Percentiles rank a stretch among this genome's conserved stretches.
Conservation (phyloP, 2,329 filamentous ascomycete species). For the Paraconiothyrium sp. region DNA sequence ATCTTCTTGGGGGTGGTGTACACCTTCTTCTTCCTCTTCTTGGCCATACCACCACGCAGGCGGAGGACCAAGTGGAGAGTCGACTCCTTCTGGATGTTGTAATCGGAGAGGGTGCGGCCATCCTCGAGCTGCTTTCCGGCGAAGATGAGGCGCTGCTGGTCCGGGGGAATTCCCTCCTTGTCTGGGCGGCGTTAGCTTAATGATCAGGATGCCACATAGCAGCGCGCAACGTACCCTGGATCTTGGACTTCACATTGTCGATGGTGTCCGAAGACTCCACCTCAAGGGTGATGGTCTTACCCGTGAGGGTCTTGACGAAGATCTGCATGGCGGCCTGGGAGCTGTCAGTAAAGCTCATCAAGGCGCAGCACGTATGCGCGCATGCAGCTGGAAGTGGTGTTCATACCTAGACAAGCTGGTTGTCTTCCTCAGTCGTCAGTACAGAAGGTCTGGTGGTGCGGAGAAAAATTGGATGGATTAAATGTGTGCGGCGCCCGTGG, state of each 20-base stretch:
- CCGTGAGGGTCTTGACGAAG: constrained; percentile 80
- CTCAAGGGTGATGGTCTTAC: constrained; percentile 99
- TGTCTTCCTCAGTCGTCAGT: constrained; percentile 69
- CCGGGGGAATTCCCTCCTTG: constrained; percentile 99
- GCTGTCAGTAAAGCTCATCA: constrained; percentile 26
- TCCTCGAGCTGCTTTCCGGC: constrained; percentile 99
- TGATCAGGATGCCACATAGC: not conserved
- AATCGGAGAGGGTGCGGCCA: constrained; percentile 97
- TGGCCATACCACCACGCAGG: constrained; percentile 87
- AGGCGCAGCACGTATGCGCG: not conserved
- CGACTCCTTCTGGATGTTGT: constrained; percentile 99
- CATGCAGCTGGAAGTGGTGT: constrained; percentile 10
- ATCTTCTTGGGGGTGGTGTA: constrained; percentile 99
- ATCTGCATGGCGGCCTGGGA: constrained; percentile 56
- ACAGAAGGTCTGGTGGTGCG: constrained; percentile 42
- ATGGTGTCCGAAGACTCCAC: constrained; percentile 99
- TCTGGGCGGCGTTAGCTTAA: constrained; percentile 67
- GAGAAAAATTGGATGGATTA: constrained; percentile 17
- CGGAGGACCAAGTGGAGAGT: constrained; percentile 98
- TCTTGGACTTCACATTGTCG: constrained; percentile 99
- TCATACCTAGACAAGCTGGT: constrained; percentile 64
- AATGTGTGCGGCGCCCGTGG: constrained; percentile 34
- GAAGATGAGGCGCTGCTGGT: constrained; percentile 99
- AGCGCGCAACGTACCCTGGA: constrained; percentile 64
- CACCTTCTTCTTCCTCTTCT: constrained; percentile 99